Base-by-base conservation (phyloP, 2,329 filamentous ascomycete species). In the Microdochium trichocladiopsis region DNA sequence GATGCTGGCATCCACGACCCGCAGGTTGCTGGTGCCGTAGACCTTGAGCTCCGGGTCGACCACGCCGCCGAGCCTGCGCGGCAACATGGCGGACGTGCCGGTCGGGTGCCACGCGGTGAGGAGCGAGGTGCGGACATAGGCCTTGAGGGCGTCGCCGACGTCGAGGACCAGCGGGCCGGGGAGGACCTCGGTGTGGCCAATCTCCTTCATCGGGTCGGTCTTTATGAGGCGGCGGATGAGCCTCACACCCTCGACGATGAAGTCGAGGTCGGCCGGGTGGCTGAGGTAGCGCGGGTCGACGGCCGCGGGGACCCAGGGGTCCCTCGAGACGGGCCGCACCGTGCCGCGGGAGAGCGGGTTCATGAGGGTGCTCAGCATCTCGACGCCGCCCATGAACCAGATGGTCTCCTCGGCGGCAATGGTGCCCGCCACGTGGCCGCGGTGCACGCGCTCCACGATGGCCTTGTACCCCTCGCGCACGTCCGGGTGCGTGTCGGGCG, bases 41-140 rank as follows among this genome's bases (percentile, higher is more conserved):
- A 82, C 77, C 53, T 70, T 72, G 2, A 81, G 66, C 33, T 57
- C 33, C 1, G 71, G 56, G 52, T 75, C 70, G 0, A 79, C 76
- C 12, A 79, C 77, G 2, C 76, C 77, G 1, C 76, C 77, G 2
- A 74, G 65, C 25, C 72, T 69, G 12, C 69, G 64, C 2, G 74
- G 68, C 67, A 79, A 71, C 76, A 80, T 80, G 3, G 77, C 69
- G 2, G 72, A 69, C 0, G 76, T 78, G 2, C 75, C 75, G 23
- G 72, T 65, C 0, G 72, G 68, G 57, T 80, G 77, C 50, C 50
- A 51, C 23, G 50, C 50, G 5, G 50, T 51, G 23, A 43, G 41
- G 22, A 51, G 50, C 37, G 25, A 36, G 23, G 33, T 43, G 10
- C 37, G 36, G 24, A 51, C 50, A 5, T 51, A 51, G 12, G 45